phyloP scores from a whole-genome alignment of 164 flowering plant species.

The Tinospora cordifolia region DNA sequence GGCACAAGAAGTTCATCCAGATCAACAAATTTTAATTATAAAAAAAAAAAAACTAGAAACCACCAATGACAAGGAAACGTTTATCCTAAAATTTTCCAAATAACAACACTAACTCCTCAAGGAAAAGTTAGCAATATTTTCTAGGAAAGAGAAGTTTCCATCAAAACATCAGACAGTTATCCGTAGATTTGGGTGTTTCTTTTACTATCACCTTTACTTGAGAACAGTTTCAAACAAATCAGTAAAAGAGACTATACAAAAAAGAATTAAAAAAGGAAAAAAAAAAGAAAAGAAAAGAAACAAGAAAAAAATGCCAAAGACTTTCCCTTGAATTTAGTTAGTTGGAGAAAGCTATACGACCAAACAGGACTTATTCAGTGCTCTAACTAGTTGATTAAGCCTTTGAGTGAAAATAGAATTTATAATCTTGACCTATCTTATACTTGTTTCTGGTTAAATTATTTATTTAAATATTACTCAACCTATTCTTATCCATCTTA shows the following conservation, averaged over 20 bases:
- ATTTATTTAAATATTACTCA: no score
- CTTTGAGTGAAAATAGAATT: not conserved
- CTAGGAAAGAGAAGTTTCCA: constrained; percentile 1
- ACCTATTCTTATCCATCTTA: not conserved
- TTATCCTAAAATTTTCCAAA: not conserved
- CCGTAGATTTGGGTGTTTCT: not conserved
- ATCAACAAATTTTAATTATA: not conserved
- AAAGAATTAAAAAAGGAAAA: not conserved
- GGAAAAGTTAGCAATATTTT: not conserved
- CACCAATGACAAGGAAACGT: not conserved
- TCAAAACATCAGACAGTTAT: not conserved
- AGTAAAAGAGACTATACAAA: not conserved
- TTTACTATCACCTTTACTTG: not conserved
- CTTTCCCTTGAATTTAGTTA: no score
- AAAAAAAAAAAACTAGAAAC: not conserved
- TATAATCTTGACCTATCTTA: not conserved
- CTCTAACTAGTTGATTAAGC: not conserved
- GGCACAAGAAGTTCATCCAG: constrained; percentile 7
- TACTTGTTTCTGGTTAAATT: no score
- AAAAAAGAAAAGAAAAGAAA: not conserved
- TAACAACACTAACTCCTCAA: not conserved
- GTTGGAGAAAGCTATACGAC: not conserved
- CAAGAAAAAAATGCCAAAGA: not conserved
- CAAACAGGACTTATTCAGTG: not conserved
- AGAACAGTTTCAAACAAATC: not conserved